A percentile compares a stretch with the other conserved stretches of the same genome.
These are phyloP conservation scores for Cercis canadensis DNA, from an alignment of 306 rosid species.

Conservation along the genomic window DNA sequence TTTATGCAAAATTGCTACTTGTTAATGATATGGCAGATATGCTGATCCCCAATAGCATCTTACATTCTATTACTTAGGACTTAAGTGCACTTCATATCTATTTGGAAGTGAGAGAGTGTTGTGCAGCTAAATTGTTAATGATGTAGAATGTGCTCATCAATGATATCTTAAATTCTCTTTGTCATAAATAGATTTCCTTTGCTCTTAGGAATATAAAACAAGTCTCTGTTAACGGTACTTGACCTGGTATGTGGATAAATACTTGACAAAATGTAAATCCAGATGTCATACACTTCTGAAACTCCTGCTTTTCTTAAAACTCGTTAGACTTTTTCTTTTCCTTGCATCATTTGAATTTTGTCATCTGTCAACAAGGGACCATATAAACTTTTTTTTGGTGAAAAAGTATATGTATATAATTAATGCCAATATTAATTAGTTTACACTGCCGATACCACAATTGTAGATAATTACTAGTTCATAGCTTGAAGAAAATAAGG, in stretches of 20 bases:
- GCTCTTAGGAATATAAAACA: background rate
- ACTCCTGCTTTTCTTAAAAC: background rate
- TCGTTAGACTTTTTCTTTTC: background rate
- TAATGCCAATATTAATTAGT: background rate
- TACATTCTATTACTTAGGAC: background rate
- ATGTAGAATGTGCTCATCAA: conserved; percentile 10
- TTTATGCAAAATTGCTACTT: conserved; percentile 7
- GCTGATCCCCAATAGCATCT: conserved; percentile 22
- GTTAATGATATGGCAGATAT: conserved; percentile 28
- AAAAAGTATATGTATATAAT: background rate
- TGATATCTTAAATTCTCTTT: conserved; percentile 18
- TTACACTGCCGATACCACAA: too few relatives aligned
- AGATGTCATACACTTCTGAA: conserved; percentile 13
- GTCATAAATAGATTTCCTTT: background rate
- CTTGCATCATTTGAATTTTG: conserved; percentile 28
- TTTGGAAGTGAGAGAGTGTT: conserved; percentile 36
- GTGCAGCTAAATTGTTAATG: conserved; percentile 33
- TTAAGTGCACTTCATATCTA: conserved; percentile 5
- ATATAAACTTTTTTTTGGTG: background rate
- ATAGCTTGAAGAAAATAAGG: too few relatives aligned
- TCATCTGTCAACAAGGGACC: conserved; percentile 7
- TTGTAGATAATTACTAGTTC: too few relatives aligned
- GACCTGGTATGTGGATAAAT: conserved; percentile 15
- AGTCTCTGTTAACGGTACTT: conserved; percentile 11
- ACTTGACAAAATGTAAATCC: background rate